These are phyloP conservation scores for Oryza nivara DNA, from an alignment of 176 grass and related monocot species.

Conservation along the genomic window DNA sequence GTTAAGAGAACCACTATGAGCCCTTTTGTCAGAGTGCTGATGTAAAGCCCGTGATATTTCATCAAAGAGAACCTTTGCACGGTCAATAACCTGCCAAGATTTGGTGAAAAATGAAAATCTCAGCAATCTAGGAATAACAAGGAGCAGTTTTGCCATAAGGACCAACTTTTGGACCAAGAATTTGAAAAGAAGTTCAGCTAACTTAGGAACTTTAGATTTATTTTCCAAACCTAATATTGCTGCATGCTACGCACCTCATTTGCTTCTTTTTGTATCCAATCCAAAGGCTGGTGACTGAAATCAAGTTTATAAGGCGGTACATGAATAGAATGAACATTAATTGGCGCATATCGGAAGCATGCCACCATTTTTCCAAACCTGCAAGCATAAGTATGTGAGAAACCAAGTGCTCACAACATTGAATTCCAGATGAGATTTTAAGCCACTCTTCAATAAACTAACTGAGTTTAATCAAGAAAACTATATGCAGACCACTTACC, in stretches of 20 bases:
- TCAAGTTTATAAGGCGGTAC: constrained; percentile 90
- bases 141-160: constrained; percentile 30
- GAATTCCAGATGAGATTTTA: constrained; percentile 19
- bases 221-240: constrained; percentile 36
- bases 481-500: constrained; percentile 52
- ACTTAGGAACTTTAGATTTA: background rate
- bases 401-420: constrained; percentile 25
- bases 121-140: constrained; percentile 24
- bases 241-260: constrained; percentile 66
- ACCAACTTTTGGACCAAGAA: constrained; percentile 7
- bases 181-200: constrained; percentile 16
- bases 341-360: constrained; percentile 84
- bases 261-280: constrained; percentile 86
- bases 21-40: constrained; percentile 58
- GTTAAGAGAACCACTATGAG: constrained; percentile 28
- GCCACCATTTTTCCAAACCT: constrained; percentile 91
- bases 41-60: constrained; percentile 62
- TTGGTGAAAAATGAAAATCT: constrained; percentile 37
- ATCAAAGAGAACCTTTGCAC: constrained; percentile 65
- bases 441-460: constrained; percentile 35
- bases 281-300: constrained; percentile 78
- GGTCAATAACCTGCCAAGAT: constrained; percentile 65
- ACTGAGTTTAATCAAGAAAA: constrained; percentile 19
- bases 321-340: constrained; percentile 85
- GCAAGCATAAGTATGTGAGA: constrained; percentile 44